phyloP scores from a whole-genome alignment of 2,329 filamentous ascomycete species.

The Xylaria sp. region DNA sequence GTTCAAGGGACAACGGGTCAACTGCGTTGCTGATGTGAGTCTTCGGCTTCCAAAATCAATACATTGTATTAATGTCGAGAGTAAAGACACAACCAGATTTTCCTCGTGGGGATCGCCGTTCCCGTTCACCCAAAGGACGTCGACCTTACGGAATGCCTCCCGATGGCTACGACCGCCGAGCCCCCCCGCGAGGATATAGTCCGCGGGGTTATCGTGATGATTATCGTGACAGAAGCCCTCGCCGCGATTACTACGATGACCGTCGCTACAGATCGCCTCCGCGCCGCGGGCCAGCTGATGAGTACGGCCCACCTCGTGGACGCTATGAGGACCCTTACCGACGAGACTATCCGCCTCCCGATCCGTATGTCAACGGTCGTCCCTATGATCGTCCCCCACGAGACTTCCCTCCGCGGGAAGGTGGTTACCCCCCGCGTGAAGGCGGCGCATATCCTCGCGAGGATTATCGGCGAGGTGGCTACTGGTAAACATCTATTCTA shows the following conservation, averaged over 20 bases:
- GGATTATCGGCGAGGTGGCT: slow-evolving; percentile 50
- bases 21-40: slow-evolving; percentile 87
- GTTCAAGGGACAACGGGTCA: slow-evolving; percentile 90
- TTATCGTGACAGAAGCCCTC: slow-evolving; percentile 88
- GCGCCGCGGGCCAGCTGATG: slow-evolving; percentile 75
- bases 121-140: slow-evolving; percentile 75
- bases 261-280: slow-evolving; percentile 84
- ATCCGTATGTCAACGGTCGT: slow-evolving; percentile 68
- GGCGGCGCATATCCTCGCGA: slow-evolving; percentile 49
- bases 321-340: slow-evolving; percentile 83
- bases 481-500: slow-evolving; percentile 50
- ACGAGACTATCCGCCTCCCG: slow-evolving; percentile 71
- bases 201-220: slow-evolving; percentile 76
- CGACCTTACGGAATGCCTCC: slow-evolving; percentile 73
- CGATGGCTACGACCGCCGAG: slow-evolving; percentile 87
- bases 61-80: slow-evolving; percentile 42
- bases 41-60: neutral
- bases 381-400: slow-evolving; percentile 66
- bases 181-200: slow-evolving; percentile 81
- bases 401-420: slow-evolving; percentile 62
- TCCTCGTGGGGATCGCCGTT: slow-evolving; percentile 74
- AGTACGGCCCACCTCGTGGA: slow-evolving; percentile 76
- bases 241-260: slow-evolving; percentile 89
- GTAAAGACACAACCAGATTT: slow-evolving; percentile 81
- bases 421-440: slow-evolving; percentile 57